phyloP scores from a whole-genome alignment of 495 filamentous ascomycete species.

The Aspergillus homomorphus region DNA sequence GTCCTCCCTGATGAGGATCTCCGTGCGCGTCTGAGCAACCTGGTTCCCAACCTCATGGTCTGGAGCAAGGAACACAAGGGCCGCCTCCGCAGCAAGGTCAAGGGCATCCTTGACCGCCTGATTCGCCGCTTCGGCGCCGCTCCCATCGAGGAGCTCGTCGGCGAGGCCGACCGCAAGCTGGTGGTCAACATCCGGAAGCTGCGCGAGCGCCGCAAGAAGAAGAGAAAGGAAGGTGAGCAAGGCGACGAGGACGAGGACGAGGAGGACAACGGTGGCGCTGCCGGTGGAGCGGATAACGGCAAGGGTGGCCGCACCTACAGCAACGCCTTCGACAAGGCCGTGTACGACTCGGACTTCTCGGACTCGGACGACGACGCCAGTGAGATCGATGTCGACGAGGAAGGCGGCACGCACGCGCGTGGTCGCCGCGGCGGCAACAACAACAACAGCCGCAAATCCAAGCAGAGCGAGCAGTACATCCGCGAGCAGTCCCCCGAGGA shows the following conservation, averaged over 20 bases:
- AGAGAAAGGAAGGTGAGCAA: conserved; percentile 64
- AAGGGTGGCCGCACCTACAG: conserved; percentile 53
- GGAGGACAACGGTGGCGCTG: conserved; percentile 28
- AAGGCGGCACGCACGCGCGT: conserved; percentile 35
- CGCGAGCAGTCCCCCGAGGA: conserved; percentile 76
- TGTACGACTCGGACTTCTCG: conserved; percentile 86
- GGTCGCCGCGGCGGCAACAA: conserved; percentile 15
- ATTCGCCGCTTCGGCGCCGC: conserved; percentile 85
- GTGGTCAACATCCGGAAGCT: conserved; percentile 92
- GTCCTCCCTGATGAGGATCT: conserved; percentile 74
- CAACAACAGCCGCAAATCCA: conserved; percentile 35
- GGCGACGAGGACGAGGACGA: conserved; percentile 49
- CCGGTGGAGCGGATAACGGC: conserved; percentile 16
- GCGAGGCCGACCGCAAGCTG: conserved; percentile 80
- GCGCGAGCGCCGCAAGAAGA: conserved; percentile 79
- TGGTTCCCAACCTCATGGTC: conserved; percentile 86
- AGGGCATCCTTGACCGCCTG: conserved; percentile 93
- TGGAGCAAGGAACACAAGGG: conserved; percentile 98
- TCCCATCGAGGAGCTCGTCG: conserved; percentile 65
- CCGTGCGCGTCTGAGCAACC: conserved; percentile 62
- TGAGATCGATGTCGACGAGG: conserved; percentile 54
- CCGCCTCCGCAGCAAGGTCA: conserved; percentile 91
- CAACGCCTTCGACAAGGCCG: conserved; percentile 90
- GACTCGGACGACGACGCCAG: conserved; percentile 60
- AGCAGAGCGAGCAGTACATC: conserved; percentile 72